phyloP scores from a whole-genome alignment of 176 grass and related monocot genomes.

The Melocanna baccifera region DNA sequence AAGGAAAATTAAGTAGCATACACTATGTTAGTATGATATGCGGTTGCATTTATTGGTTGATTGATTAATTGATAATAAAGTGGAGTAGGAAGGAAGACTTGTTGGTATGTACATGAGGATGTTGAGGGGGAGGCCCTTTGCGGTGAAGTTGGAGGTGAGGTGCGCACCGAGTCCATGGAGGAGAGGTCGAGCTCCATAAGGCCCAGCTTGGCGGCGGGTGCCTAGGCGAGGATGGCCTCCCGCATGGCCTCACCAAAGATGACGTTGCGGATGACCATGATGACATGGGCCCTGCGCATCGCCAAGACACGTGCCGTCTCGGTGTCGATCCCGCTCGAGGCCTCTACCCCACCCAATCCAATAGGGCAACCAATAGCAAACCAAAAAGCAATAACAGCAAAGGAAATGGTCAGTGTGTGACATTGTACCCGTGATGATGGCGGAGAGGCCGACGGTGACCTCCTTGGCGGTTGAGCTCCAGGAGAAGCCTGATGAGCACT shows the following conservation, averaged over 20 bases:
- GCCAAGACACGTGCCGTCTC: conserved; percentile 73
- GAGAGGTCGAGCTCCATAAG: conserved; percentile 83
- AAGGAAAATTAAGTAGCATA: background rate
- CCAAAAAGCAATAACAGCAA: background rate
- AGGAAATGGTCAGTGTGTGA: background rate
- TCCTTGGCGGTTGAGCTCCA: conserved; percentile 88
- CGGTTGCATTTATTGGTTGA: background rate
- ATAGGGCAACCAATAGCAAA: background rate
- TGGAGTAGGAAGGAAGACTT: background rate
- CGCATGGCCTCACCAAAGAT: conserved; percentile 38
- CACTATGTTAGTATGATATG: background rate
- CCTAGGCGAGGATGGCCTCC: conserved; percentile 44
- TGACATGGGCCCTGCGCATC: conserved; percentile 66
- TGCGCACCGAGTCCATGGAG: conserved; percentile 66
- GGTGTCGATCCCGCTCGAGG: conserved; percentile 80
- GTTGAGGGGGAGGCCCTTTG: conserved; percentile 62
- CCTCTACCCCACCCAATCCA: conserved; percentile 29
- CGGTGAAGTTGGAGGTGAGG: conserved; percentile 55
- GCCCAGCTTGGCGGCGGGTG: conserved; percentile 49
- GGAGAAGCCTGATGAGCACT: conserved; percentile 73
- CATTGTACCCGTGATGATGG: conserved; percentile 69
- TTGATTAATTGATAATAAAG: background rate
- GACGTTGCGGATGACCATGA: conserved; percentile 68
- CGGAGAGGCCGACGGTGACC: conserved; percentile 65
- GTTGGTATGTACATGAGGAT: conserved; percentile 61